Evolutionary conservation across 352 stramenopile species (phyloP).

Genomic region (Phytophthora pini): DNA sequence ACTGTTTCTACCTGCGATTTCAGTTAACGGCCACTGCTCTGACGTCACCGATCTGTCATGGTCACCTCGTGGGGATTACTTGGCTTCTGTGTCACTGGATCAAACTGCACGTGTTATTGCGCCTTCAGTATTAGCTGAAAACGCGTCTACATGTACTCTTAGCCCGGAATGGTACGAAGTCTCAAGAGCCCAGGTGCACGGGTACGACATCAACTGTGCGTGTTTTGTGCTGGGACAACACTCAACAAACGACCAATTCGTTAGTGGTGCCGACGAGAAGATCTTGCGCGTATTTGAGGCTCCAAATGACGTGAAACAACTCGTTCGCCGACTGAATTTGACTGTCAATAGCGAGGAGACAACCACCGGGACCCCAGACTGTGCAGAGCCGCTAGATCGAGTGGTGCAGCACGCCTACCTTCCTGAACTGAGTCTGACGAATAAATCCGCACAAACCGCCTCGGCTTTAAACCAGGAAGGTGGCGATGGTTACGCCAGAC

Average conservation of each 20-base stretch:
- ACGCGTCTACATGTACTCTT: not conserved
- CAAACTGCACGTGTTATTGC: conserved; percentile 73
- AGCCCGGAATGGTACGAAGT: conserved; percentile 62
- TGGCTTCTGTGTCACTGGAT: conserved; percentile 79
- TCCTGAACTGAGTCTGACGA: conserved; percentile 79
- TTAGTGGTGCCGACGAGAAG: conserved; percentile 85
- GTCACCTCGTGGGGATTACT: conserved; percentile 63
- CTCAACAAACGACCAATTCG: conserved; percentile 53
- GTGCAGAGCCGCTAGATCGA: not conserved
- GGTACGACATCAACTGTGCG: conserved; percentile 83
- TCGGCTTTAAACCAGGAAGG: conserved; percentile 7
- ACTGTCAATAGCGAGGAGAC: not conserved
- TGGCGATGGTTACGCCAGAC: conserved; percentile 37
- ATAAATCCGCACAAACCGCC: conserved; percentile 49
- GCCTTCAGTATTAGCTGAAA: conserved; percentile 12
- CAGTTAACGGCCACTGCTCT: conserved; percentile 62
- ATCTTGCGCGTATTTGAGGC: conserved; percentile 82
- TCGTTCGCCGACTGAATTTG: conserved; percentile 35
- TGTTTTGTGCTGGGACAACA: conserved; percentile 45
- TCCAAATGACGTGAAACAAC: conserved; percentile 52
- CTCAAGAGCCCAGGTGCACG: conserved; percentile 79
- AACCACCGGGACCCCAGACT: not conserved
- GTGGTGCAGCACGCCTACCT: conserved; percentile 67
- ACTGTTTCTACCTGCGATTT: conserved; percentile 56
- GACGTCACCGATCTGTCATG: conserved; percentile 74